Conservation (phyloP, 441 rosid species). For the Adansonia gregorii region DNA sequence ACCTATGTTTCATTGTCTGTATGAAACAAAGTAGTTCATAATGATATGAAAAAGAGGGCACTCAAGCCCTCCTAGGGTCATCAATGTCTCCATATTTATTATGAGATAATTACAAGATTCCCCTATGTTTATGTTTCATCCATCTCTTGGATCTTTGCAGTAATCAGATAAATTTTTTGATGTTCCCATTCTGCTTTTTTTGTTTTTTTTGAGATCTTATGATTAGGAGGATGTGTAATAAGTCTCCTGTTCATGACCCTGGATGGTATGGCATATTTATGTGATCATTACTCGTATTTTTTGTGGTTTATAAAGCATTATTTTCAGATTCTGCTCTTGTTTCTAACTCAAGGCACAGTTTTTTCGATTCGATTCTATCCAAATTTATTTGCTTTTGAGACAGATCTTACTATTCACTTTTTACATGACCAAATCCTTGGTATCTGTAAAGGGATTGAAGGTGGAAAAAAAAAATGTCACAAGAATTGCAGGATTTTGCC, state of each 20-base stretch:
- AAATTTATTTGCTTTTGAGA: neutral
- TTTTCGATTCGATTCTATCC: neutral
- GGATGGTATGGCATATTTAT: neutral
- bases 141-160: neutral
- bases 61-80: conserved; percentile 19
- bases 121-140: no score
- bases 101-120: neutral
- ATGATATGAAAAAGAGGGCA: conserved; percentile 5
- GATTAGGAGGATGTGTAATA: neutral
- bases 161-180: neutral
- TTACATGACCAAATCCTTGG: neutral
- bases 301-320: neutral
- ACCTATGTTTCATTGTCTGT: conserved; percentile 48
- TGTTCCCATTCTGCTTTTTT: neutral
- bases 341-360: conserved; percentile 15
- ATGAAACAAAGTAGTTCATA: conserved; percentile 40
- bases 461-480: neutral
- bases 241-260: neutral
- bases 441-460: neutral
- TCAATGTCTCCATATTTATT: conserved; percentile 24
- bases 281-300: neutral
- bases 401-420: neutral
- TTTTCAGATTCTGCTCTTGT: neutral
- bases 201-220: neutral
- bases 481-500: neutral